Conservation (phyloP, 2,329 filamentous ascomycete genomes). For the Colletotrichum sp. region DNA sequence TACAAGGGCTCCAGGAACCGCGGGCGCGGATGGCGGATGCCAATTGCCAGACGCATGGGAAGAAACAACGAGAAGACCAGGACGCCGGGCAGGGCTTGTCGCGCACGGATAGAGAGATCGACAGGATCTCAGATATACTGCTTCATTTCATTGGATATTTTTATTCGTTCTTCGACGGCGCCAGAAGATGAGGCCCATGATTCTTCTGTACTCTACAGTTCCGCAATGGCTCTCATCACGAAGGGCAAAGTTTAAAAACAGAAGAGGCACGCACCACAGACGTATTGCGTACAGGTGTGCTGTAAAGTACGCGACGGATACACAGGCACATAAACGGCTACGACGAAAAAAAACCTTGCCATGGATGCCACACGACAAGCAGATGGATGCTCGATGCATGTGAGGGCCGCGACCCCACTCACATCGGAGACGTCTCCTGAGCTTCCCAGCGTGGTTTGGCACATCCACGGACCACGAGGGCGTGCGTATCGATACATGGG, state of each 20-base stretch:
- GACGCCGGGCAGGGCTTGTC: neutral
- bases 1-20: neutral
- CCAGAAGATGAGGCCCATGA: neutral
- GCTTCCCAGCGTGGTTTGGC: constrained; percentile 12
- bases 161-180: neutral
- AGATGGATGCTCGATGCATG: constrained; percentile 19
- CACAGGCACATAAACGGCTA: neutral
- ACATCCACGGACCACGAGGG: neutral
- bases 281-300: neutral
- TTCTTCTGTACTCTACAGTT: neutral
- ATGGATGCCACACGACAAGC: constrained; percentile 8
- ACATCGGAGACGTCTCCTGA: constrained; percentile 8
- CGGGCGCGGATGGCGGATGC: neutral
- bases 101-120: neutral
- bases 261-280: neutral
- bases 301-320: neutral
- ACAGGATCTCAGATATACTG: neutral
- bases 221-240: neutral
- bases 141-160: neutral
- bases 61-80: neutral
- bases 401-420: constrained; percentile 12
- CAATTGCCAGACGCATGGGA: neutral
- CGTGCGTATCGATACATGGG: constrained; percentile 8
- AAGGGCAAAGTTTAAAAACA: neutral
- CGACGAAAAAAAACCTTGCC: neutral